Conservation (phyloP, 805 yeast species). For the Saccharomycopsis sp. region DNA sequence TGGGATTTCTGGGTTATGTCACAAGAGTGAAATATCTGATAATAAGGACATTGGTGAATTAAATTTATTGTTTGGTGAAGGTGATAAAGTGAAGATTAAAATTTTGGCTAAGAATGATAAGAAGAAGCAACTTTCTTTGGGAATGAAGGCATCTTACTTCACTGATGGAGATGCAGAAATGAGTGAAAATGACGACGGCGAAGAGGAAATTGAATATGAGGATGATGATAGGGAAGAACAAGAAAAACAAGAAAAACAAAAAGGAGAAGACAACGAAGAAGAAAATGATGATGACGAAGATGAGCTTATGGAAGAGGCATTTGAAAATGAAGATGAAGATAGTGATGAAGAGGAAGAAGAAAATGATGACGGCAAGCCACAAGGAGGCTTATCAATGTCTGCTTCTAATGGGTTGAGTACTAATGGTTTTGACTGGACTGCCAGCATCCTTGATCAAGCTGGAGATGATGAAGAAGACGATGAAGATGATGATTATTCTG, state of each 20-base stretch:
- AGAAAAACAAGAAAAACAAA: conserved; percentile 27
- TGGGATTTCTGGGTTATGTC: conserved; percentile 80
- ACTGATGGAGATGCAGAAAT: conserved; percentile 29
- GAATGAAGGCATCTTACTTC: conserved; percentile 93
- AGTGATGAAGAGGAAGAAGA: conserved; percentile 28
- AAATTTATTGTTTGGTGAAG: conserved; percentile 66
- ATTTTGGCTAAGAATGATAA: conserved; percentile 53
- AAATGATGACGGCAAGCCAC: conserved; percentile 24
- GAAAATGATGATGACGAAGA: conserved; percentile 32
- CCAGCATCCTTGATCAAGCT: conserved; percentile 77
- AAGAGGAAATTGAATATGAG: conserved; percentile 22
- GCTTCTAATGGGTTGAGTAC: conserved; percentile 60
- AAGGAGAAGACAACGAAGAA: conserved; percentile 26
- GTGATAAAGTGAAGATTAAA: conserved; percentile 86
- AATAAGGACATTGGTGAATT: conserved; percentile 50
- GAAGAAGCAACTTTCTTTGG: conserved; percentile 75
- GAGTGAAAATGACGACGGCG: conserved; percentile 27
- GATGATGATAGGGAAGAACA: conserved; percentile 25
- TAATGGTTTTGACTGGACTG: conserved; percentile 94
- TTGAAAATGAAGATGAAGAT: conserved; percentile 28
- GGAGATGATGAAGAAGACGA: conserved; percentile 48
- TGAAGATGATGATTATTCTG: conserved; percentile 42
- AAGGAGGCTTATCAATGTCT: conserved; percentile 20
- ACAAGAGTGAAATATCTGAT: conserved; percentile 76
- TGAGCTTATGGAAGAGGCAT: conserved; percentile 29